Percentiles rank a stretch among this genome's conserved stretches.
These are phyloP conservation scores for Quaeritorhiza haematococci DNA, from an alignment of 371 early-diverging fungal species.

Conservation along the genomic window DNA sequence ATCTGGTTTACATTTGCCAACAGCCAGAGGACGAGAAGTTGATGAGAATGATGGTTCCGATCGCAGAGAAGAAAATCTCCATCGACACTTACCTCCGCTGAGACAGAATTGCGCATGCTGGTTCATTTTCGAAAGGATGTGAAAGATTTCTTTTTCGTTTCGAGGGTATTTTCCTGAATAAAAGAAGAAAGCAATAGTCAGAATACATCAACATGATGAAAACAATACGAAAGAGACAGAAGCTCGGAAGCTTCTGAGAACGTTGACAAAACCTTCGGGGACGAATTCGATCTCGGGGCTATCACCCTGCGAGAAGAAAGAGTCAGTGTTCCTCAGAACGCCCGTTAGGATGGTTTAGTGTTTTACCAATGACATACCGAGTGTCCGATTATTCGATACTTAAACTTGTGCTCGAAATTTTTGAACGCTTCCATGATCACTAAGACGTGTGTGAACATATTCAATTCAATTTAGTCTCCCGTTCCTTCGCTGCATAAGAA, in stretches of 20 bases:
- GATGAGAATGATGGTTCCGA: too few species aligned
- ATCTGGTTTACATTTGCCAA: too few species aligned
- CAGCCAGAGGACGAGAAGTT: background rate
- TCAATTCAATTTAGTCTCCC: background rate
- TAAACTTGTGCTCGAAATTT: conserved; percentile 31
- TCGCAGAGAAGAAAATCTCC: too few species aligned
- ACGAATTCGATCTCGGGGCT: conserved; percentile 19
- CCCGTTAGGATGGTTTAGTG: too few species aligned
- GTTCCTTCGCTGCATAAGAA: background rate
- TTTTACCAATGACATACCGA: conserved; percentile 9
- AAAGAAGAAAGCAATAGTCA: too few species aligned
- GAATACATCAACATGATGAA: too few species aligned
- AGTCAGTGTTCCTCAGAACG: too few species aligned
- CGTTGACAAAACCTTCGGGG: too few species aligned
- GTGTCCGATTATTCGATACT: conserved; percentile 22
- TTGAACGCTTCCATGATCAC: conserved; percentile 24
- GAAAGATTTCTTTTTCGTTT: conserved; percentile 30
- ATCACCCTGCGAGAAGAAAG: conserved; percentile 23
- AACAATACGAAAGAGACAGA: too few species aligned
- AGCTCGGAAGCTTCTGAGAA: too few species aligned
- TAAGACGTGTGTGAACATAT: background rate
- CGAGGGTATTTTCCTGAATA: conserved; percentile 26
- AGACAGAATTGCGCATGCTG: conserved; percentile 28
- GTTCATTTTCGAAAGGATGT: conserved; percentile 15
- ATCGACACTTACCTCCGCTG: conserved; percentile 47